Percentiles rank a stretch among this genome's conserved stretches.
These are phyloP conservation scores for Phlebiopsis gigantea DNA, from an alignment of 768 basidiomycete genomes.

Conservation along the genomic window DNA sequence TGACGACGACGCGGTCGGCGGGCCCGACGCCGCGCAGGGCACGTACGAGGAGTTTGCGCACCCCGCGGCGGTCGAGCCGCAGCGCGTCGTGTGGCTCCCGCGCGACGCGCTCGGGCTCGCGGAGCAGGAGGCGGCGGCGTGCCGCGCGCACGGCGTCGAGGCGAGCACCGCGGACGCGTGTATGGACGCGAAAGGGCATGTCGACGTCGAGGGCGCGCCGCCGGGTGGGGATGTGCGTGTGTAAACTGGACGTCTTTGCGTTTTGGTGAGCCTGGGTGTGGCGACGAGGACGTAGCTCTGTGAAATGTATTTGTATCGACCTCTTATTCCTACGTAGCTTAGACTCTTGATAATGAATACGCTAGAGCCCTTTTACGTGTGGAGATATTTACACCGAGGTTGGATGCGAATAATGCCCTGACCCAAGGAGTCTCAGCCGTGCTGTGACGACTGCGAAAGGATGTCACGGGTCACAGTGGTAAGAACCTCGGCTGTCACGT, in stretches of 20 bases:
- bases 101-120: conserved; percentile 55
- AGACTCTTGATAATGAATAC: no score
- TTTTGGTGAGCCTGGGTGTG: not conserved
- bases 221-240: conserved; percentile 23
- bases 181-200: conserved; percentile 54
- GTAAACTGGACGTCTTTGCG: not conserved
- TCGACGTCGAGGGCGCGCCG: conserved; percentile 41
- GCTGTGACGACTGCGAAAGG: no score
- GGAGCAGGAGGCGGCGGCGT: conserved; percentile 52
- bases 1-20: conserved; percentile 21
- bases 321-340: not conserved
- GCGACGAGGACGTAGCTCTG: no score
- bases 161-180: conserved; percentile 39
- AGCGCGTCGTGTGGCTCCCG: conserved; percentile 80
- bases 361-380: no score
- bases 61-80: conserved; percentile 66
- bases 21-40: conserved; percentile 24
- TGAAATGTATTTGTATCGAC: not conserved
- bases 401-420: no score
- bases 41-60: conserved; percentile 70
- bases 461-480: no score
- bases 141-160: conserved; percentile 43
- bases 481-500: no score
- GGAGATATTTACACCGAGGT: no score
- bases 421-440: no score